These are phyloP conservation scores for Cutaneotrichosporon mucoides DNA, from an alignment of 1,284 basidiomycete species.

Conservation along the genomic window DNA sequence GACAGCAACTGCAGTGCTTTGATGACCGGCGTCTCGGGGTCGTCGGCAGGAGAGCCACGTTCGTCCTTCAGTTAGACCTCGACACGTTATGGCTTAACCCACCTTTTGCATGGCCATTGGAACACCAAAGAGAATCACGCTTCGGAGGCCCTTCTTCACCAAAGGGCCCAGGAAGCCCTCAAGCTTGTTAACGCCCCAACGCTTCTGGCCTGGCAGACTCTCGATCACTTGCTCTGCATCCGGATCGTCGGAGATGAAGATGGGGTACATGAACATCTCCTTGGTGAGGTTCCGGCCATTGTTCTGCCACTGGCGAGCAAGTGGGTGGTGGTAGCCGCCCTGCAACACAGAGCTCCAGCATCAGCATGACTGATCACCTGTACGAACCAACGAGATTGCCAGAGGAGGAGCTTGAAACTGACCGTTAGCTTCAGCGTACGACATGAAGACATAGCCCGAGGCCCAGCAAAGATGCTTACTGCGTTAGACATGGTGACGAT, in stretches of 20 bases:
- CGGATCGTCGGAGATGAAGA: conserved; percentile 91
- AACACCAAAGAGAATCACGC: conserved; percentile 95
- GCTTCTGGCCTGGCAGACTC: conserved; percentile 75
- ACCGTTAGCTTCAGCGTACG: background rate
- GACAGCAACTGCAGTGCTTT: conserved; percentile 76
- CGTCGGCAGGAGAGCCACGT: conserved; percentile 82
- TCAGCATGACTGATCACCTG: background rate
- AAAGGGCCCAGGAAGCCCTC: conserved; percentile 82
- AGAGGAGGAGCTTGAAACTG: conserved; percentile 30
- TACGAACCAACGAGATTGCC: conserved; percentile 31
- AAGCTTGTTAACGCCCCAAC: conserved; percentile 94
- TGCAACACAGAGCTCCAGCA: conserved; percentile 68
- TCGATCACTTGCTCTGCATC: conserved; percentile 72
- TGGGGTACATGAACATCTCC: conserved; percentile 95
- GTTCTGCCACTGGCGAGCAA: conserved; percentile 78
- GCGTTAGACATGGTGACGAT: background rate
- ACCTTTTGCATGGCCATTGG: conserved; percentile 82
- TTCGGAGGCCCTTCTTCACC: conserved; percentile 80
- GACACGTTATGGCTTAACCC: conserved; percentile 24
- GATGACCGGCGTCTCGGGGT: conserved; percentile 86
- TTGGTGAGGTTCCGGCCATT: conserved; percentile 67
- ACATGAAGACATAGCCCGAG: background rate
- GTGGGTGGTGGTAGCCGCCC: conserved; percentile 86
- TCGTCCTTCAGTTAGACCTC: conserved; percentile 63
- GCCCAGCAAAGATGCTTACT: background rate